A percentile compares a stretch with the other conserved stretches of the same genome.
Evolutionary conservation across 148 eudicot genomes (phyloP).

Genomic region (Rhododendron simsii): DNA sequence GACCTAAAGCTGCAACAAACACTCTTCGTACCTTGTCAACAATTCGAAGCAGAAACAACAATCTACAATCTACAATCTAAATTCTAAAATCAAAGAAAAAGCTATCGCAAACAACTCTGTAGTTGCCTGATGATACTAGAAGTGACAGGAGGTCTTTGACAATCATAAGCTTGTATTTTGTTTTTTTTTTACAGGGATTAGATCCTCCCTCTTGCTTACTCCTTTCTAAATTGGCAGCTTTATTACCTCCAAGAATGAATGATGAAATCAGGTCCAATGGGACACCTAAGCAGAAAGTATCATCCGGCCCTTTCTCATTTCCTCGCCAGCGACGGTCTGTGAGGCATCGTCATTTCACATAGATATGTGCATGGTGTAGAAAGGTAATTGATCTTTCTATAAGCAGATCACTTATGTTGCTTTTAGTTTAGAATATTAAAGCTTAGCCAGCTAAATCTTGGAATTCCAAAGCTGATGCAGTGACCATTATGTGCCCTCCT

Average conservation of each 20-base stretch:
- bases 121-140: not conserved
- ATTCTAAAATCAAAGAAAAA: no score
- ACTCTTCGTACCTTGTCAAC: no score
- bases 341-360: constrained; percentile 50
- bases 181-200: not conserved
- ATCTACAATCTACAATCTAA: no score
- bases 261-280: constrained; percentile 38
- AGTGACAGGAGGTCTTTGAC: not conserved
- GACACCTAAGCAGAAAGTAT: constrained; percentile 38
- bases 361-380: constrained; percentile 54
- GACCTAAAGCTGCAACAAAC: no score
- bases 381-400: constrained; percentile 10
- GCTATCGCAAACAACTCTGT: no score
- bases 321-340: constrained; percentile 70
- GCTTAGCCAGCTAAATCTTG: not conserved
- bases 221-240: constrained; percentile 25
- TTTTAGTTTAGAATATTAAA: not conserved
- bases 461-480: not conserved
- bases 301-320: constrained; percentile 60
- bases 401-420: not conserved
- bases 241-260: constrained; percentile 18
- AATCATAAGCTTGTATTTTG: not conserved
- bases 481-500: not conserved
- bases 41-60: no score
- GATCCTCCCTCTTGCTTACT: not conserved